Conservation (phyloP, 2,329 filamentous ascomycete species). For the Fusarium heterosporum region DNA sequence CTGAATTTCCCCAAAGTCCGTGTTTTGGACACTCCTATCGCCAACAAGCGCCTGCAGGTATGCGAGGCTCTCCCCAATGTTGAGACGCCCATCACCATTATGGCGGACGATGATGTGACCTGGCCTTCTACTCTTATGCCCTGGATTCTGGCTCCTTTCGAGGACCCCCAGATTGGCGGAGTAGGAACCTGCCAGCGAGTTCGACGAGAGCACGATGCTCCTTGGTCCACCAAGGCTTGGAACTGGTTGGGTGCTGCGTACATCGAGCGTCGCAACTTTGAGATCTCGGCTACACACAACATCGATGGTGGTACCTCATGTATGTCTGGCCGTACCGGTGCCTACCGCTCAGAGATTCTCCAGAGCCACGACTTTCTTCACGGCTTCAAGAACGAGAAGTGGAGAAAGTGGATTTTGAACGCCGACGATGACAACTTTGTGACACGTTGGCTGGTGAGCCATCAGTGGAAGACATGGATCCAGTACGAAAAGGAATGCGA, state of each 20-base stretch:
- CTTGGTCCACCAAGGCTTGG: slow-evolving; percentile 74
- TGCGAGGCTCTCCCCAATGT: slow-evolving; percentile 90
- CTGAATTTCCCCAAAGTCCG: slow-evolving; percentile 72
- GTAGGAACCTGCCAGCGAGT: slow-evolving; percentile 93
- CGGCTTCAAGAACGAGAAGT: slow-evolving; percentile 91
- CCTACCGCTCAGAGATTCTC: slow-evolving; percentile 89
- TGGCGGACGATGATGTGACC: slow-evolving; percentile 95
- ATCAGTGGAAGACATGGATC: slow-evolving; percentile 94
- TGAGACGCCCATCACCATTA: slow-evolving; percentile 84
- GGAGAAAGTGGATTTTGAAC: slow-evolving; percentile 89
- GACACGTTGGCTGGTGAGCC: slow-evolving; percentile 92
- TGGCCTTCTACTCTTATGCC: slow-evolving; percentile 88
- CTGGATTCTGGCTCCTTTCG: slow-evolving; percentile 94
- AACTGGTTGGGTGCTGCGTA: slow-evolving; percentile 94
- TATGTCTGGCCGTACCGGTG: slow-evolving; percentile 93
- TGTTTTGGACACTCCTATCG: slow-evolving; percentile 82
- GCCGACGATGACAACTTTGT: slow-evolving; percentile 99
- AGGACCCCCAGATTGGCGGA: slow-evolving; percentile 84
- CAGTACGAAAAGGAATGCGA: slow-evolving; percentile 93
- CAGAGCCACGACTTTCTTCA: slow-evolving; percentile 87
- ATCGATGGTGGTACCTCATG: slow-evolving; percentile 97
- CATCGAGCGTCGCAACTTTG: slow-evolving; percentile 93
- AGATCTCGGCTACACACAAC: slow-evolving; percentile 94
- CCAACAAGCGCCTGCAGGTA: slow-evolving; percentile 95
- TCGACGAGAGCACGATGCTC: slow-evolving; percentile 72